A percentile compares a stretch with the other conserved stretches of the same genome.
Conservation (phyloP, 1,284 basidiomycete species). For the Ustanciosporium gigantosporum region DNA sequence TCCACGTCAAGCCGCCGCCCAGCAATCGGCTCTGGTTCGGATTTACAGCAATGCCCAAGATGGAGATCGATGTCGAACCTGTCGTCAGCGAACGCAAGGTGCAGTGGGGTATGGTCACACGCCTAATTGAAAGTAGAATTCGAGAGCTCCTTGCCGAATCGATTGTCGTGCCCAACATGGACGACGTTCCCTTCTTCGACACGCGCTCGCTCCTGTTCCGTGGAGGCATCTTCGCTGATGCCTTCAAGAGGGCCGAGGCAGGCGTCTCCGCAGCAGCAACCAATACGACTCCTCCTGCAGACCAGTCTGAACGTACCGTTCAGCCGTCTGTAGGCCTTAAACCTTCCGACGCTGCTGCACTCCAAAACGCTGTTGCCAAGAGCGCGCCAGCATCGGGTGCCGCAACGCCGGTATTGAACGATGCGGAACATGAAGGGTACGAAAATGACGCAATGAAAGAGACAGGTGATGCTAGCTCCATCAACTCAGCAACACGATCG, state of each 20-base stretch:
- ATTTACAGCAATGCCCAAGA: conserved; percentile 87
- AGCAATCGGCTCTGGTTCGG: conserved; percentile 96
- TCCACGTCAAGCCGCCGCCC: conserved; percentile 92
- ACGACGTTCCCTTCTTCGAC: conserved; percentile 94
- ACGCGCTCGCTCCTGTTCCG: conserved; percentile 69
- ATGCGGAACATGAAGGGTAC: background rate
- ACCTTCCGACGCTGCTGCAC: conserved; percentile 10
- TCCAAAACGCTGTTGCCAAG: conserved; percentile 8
- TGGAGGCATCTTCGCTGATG: conserved; percentile 88
- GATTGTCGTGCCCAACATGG: conserved; percentile 94
- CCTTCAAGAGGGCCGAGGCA: conserved; percentile 62
- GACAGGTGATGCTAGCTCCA: background rate
- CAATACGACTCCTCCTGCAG: background rate
- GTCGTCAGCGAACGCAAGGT: conserved; percentile 88
- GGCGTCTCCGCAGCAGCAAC: conserved; percentile 3
- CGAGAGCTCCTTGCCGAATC: conserved; percentile 89
- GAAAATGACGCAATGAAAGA: background rate
- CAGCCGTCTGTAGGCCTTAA: background rate
- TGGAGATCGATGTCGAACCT: conserved; percentile 86
- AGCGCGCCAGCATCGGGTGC: conserved; percentile 38
- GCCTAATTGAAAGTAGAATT: conserved; percentile 83
- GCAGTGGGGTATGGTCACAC: conserved; percentile 87
- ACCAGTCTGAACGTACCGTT: background rate
- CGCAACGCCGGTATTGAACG: conserved; percentile 10
- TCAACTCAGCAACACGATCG: background rate